Percentiles rank a stretch among this genome's conserved stretches.
Evolutionary conservation across 2,329 filamentous ascomycete genomes (phyloP).

Genomic region (Clarireedia homoeocarpa): DNA sequence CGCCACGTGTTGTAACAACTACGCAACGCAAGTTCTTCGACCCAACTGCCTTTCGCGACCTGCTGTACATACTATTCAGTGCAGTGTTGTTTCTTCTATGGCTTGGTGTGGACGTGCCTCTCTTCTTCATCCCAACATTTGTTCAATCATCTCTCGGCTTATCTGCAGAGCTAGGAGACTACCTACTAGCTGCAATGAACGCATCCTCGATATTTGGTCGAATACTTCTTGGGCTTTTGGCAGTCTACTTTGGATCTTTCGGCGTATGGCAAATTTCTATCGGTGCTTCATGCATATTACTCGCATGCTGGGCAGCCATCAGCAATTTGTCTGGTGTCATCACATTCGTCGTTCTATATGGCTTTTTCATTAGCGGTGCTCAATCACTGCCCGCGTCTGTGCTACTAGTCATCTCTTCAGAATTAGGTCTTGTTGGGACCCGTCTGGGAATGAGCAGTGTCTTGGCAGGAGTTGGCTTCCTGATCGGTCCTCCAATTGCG

Average conservation of each 20-base stretch:
- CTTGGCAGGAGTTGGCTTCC: constrained; percentile 1
- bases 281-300: neutral
- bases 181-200: constrained; percentile 45
- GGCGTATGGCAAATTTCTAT: constrained; percentile 33
- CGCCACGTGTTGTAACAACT: neutral
- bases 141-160: constrained; percentile 37
- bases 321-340: constrained; percentile 53
- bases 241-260: constrained; percentile 41
- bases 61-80: constrained; percentile 29
- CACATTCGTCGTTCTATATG: constrained; percentile 67
- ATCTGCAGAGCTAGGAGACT: constrained; percentile 36
- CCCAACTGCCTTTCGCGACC: constrained; percentile 28
- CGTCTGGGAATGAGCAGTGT: constrained; percentile 8
- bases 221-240: constrained; percentile 41
- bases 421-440: constrained; percentile 5
- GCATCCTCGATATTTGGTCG: constrained; percentile 42
- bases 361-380: constrained; percentile 59
- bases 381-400: neutral
- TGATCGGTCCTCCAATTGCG: constrained; percentile 12
- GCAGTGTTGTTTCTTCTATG: constrained; percentile 35
- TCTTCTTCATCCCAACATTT: constrained; percentile 35
- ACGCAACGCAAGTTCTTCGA: neutral
- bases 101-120: constrained; percentile 42
- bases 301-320: constrained; percentile 37
- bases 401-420: neutral